Conservation (phyloP, 2,329 filamentous ascomycete genomes). For the Volutella citrinella region DNA sequence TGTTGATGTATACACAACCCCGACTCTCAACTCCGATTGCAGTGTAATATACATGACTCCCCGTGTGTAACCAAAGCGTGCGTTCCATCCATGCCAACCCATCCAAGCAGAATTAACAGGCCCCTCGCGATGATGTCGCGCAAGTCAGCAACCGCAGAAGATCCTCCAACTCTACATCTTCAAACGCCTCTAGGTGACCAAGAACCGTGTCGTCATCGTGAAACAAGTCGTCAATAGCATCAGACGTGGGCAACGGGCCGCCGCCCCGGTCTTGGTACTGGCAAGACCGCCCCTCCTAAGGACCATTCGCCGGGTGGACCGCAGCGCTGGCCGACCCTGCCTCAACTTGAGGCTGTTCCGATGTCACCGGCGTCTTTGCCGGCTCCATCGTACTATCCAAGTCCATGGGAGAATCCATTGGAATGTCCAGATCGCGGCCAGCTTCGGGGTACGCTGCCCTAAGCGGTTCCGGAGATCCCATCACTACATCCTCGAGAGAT, state of each 20-base stretch:
- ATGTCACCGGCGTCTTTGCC: constrained; percentile 4
- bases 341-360: too few species aligned
- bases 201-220: constrained; percentile 10
- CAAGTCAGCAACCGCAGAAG: constrained; percentile 22
- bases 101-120: too few species aligned
- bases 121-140: too few species aligned
- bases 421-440: constrained; percentile 13
- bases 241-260: too few species aligned
- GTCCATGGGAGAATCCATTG: constrained; percentile 22
- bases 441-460: constrained; percentile 20
- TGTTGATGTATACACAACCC: constrained; percentile 22
- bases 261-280: too few species aligned
- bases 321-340: too few species aligned
- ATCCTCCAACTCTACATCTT: constrained; percentile 26
- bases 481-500: constrained; percentile 29
- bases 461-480: constrained; percentile 29
- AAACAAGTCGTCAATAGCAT: too few species aligned
- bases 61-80: too few species aligned
- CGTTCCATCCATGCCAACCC: constrained; percentile 12
- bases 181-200: constrained; percentile 27
- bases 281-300: constrained; percentile 23
- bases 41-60: too few species aligned
- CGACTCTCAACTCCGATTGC: too few species aligned
- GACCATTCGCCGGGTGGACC: too few species aligned
- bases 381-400: constrained; percentile 11